phyloP scores from a whole-genome alignment of 108 stramenopile species.

The Discostella pseudostelligera region DNA sequence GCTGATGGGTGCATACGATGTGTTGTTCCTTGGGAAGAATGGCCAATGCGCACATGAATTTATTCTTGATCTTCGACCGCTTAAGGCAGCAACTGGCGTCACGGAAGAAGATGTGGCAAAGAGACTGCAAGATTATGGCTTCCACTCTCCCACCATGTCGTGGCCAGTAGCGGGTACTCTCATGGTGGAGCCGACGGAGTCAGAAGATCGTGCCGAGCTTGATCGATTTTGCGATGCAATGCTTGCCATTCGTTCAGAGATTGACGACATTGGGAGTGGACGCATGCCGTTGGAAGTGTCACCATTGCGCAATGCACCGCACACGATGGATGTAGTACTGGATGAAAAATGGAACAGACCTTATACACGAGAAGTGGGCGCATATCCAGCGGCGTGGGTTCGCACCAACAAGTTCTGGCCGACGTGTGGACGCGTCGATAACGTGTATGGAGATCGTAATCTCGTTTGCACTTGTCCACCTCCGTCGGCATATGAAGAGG shows the following conservation, averaged over 20 bases:
- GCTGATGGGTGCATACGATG: constrained; percentile 87
- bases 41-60: constrained; percentile 99
- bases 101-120: constrained; percentile 98
- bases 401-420: constrained; percentile 98
- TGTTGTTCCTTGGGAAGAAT: constrained; percentile 90
- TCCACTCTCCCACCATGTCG: constrained; percentile 99
- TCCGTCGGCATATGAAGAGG: constrained; percentile 81
- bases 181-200: constrained; percentile 99
- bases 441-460: constrained; percentile 98
- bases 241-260: constrained; percentile 96
- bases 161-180: constrained; percentile 99
- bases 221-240: constrained; percentile 98
- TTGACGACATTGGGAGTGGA: constrained; percentile 94
- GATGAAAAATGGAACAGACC: constrained; percentile 87
- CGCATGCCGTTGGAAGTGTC: constrained; percentile 84
- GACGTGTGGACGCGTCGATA: constrained; percentile 94
- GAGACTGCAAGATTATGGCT: constrained; percentile 97
- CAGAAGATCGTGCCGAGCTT: constrained; percentile 95
- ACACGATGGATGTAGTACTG: constrained; percentile 89
- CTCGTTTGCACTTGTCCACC: constrained; percentile 97
- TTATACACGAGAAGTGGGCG: constrained; percentile 87
- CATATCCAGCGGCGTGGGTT: constrained; percentile 97
- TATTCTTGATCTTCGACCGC: constrained; percentile 94
- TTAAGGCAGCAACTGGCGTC: constrained; percentile 90
- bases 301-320: constrained; percentile 94